Conservation (phyloP, 2,329 filamentous ascomycete species). For the Bipolaris sorokiniana region DNA sequence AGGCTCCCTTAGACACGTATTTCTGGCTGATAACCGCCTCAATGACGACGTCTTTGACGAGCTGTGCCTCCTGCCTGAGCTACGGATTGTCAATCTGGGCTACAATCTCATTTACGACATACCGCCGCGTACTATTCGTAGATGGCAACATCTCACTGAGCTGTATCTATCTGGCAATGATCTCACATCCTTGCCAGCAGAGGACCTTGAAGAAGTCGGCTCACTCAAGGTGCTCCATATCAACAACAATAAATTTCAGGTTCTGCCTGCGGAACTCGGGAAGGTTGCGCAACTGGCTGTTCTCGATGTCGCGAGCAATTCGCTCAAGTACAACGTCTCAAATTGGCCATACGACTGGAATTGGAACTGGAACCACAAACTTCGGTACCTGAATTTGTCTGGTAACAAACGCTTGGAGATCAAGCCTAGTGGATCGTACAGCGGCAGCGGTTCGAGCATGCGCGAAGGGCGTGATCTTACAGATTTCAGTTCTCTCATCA, state of each 20-base stretch:
- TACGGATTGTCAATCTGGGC: conserved; percentile 88
- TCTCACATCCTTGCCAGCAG: conserved; percentile 85
- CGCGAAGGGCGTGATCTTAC: conserved; percentile 74
- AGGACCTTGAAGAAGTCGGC: conserved; percentile 90
- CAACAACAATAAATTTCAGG: conserved; percentile 98
- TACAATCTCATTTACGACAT: conserved; percentile 96
- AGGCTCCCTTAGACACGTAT: conserved; percentile 80
- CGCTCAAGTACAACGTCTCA: conserved; percentile 96
- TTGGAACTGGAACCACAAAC: conserved; percentile 96
- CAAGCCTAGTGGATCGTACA: conserved; percentile 67
- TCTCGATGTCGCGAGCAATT: conserved; percentile 93
- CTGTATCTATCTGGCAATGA: conserved; percentile 96
- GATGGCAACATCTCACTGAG: conserved; percentile 89
- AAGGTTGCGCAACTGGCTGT: conserved; percentile 91
- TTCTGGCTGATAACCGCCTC: conserved; percentile 90
- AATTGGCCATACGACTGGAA: conserved; percentile 99
- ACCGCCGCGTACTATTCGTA: conserved; percentile 83
- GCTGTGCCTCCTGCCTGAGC: conserved; percentile 78
- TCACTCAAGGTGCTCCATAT: conserved; percentile 89
- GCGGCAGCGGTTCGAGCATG: conserved; percentile 53
- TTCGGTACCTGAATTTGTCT: conserved; percentile 93
- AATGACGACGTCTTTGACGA: conserved; percentile 96
- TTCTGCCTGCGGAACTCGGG: conserved; percentile 91
- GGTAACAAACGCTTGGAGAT: conserved; percentile 97
- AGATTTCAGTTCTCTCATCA: conserved; percentile 84